These are phyloP conservation scores for Fusarium avenaceum DNA, from an alignment of 2,329 filamentous ascomycete species.

Conservation along the genomic window DNA sequence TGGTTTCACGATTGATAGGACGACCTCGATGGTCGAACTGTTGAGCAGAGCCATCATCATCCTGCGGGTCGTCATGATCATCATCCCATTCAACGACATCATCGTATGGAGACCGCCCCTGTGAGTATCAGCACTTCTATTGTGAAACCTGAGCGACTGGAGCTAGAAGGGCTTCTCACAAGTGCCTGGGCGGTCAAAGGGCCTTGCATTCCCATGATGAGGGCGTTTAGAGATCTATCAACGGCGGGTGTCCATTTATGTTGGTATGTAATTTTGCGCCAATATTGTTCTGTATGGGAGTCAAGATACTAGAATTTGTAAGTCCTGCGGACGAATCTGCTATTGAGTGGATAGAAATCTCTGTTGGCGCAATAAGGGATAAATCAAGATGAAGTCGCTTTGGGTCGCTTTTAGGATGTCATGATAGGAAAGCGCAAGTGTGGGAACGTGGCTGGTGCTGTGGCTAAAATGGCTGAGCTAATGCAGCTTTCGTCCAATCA, in stretches of 20 bases:
- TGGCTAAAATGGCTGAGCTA: slow-evolving; percentile 30
- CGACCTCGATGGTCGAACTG: slow-evolving; percentile 69
- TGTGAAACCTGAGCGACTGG: neutral
- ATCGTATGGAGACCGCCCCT: slow-evolving; percentile 73
- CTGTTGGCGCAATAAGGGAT: slow-evolving; percentile 5
- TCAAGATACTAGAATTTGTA: neutral
- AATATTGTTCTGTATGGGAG: neutral
- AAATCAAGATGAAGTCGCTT: slow-evolving; percentile 1
- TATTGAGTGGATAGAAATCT: neutral
- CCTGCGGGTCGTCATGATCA: slow-evolving; percentile 46
- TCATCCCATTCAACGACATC: slow-evolving; percentile 66
- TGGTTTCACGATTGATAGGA: slow-evolving; percentile 67
- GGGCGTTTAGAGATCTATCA: slow-evolving; percentile 18
- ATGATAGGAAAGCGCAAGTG: slow-evolving; percentile 23
- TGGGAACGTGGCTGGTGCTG: slow-evolving; percentile 12
- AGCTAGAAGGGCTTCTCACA: slow-evolving; percentile 54
- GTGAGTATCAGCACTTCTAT: slow-evolving; percentile 16
- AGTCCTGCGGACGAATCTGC: neutral
- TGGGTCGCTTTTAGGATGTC: slow-evolving; percentile 14
- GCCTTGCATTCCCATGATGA: slow-evolving; percentile 66
- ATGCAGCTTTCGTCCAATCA: slow-evolving; percentile 31
- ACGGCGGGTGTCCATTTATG: neutral
- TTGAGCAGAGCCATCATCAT: slow-evolving; percentile 54
- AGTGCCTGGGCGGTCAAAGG: slow-evolving; percentile 70
- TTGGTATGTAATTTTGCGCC: neutral